Percentiles rank a stretch among this genome's conserved stretches.
These are phyloP conservation scores for Fagopyrum esculentum DNA, from an alignment of 148 eudicot species.

Conservation along the genomic window DNA sequence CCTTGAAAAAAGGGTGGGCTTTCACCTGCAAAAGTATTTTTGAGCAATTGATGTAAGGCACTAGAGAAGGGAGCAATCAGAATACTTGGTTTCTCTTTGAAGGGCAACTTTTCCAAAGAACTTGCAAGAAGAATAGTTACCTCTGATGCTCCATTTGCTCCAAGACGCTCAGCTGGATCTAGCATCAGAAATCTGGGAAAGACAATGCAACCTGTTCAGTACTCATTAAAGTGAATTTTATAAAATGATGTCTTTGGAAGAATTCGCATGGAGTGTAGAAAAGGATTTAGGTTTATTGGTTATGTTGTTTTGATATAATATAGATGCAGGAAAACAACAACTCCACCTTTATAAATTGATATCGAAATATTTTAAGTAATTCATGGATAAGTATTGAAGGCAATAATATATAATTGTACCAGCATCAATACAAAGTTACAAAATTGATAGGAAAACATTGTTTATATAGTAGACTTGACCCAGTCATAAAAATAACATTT, in stretches of 20 bases:
- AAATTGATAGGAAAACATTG: not conserved
- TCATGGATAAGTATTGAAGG: not conserved
- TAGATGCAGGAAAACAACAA: not conserved
- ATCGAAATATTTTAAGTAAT: not conserved
- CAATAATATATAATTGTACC: not conserved
- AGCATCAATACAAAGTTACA: not conserved
- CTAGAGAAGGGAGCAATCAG: not conserved
- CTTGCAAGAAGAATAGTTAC: constrained; percentile 19
- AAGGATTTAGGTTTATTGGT: not conserved
- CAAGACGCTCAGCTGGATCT: constrained; percentile 51
- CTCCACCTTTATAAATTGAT: not conserved
- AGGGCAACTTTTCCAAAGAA: constrained; percentile 9
- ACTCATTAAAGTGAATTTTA: not conserved
- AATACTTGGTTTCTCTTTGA: not conserved
- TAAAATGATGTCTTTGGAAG: not conserved
- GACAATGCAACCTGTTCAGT: not conserved
- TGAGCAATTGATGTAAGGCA: constrained; percentile 1
- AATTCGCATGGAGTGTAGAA: not conserved
- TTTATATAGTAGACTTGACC: not conserved
- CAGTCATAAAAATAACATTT: not conserved
- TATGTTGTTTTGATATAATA: not conserved
- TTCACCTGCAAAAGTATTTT: constrained; percentile 36
- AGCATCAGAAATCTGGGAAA: constrained; percentile 42
- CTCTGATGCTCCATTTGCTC: constrained; percentile 62
- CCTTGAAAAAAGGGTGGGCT: constrained; percentile 53